These are phyloP conservation scores for Alloascoidea africana DNA, from an alignment of 805 yeast species.

Conservation along the genomic window DNA sequence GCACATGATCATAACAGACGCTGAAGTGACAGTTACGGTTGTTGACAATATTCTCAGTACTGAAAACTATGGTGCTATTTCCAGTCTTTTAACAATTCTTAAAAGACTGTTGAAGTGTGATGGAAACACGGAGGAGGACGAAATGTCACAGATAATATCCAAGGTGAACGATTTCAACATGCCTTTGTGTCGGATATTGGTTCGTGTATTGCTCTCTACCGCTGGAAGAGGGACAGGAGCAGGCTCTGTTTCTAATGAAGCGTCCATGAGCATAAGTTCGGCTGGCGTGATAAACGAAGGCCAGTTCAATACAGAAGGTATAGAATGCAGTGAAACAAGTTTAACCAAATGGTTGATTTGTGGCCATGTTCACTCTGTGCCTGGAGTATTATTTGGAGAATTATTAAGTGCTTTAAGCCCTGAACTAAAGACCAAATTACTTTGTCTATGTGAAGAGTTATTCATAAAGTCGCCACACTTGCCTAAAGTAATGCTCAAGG, in stretches of 20 bases:
- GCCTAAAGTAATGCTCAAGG: not conserved
- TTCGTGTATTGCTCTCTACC: slow-evolving; percentile 5
- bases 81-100: not conserved
- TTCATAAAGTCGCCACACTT: not conserved
- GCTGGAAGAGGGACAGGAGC: slow-evolving; percentile 2
- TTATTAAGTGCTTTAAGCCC: not conserved
- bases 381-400: not conserved
- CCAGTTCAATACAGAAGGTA: slow-evolving; percentile 5
- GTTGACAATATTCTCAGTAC: not conserved
- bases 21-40: not conserved
- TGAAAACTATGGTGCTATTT: not conserved
- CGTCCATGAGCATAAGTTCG: slow-evolving; percentile 2
- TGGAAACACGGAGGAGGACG: not conserved
- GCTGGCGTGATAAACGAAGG: slow-evolving; percentile 7
- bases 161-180: slow-evolving; percentile 7
- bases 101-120: not conserved
- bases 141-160: not conserved
- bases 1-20: not conserved
- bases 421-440: not conserved
- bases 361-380: not conserved
- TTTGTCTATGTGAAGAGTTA: not conserved
- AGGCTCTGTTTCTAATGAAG: not conserved
- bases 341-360: not conserved
- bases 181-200: slow-evolving; percentile 9
- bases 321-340: slow-evolving; percentile 3